phyloP scores from a whole-genome alignment of 2,329 filamentous ascomycete genomes.

The Gnomoniopsis smithogilvyi region DNA sequence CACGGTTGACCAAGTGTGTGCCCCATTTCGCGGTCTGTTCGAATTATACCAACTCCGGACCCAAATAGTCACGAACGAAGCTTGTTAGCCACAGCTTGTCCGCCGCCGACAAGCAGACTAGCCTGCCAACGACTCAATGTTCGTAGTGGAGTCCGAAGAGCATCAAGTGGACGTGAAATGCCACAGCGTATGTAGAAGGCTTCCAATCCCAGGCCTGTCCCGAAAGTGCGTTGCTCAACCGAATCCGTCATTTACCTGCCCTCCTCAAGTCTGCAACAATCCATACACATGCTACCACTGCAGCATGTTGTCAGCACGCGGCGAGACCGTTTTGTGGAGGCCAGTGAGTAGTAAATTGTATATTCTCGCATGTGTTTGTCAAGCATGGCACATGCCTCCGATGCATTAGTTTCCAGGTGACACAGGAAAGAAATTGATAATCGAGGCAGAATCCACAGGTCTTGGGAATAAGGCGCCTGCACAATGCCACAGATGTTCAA shows the following conservation, averaged over 20 bases:
- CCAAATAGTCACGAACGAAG: constrained; percentile 4
- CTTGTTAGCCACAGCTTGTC: constrained; percentile 16
- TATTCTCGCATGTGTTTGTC: neutral
- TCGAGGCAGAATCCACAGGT: neutral
- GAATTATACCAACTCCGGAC: constrained; percentile 11
- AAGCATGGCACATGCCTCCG: neutral
- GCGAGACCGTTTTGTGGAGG: neutral
- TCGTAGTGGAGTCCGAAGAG: constrained; percentile 5
- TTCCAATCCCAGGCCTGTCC: constrained; percentile 1
- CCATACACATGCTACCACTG: constrained; percentile 7
- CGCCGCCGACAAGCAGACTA: constrained; percentile 14
- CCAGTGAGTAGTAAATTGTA: neutral
- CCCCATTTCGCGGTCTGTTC: constrained; percentile 13
- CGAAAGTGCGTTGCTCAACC: constrained; percentile 13
- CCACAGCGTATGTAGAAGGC: constrained; percentile 13
- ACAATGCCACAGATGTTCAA: neutral
- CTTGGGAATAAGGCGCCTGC: neutral
- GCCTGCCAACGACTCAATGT: constrained; percentile 13
- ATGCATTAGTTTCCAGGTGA: neutral
- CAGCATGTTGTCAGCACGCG: constrained; percentile 10
- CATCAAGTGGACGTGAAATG: constrained; percentile 12
- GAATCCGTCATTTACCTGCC: constrained; percentile 7
- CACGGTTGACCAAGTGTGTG: too few species aligned
- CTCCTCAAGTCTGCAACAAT: constrained; percentile 6
- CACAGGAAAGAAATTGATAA: neutral